Percentiles rank a stretch among this genome's conserved stretches.
These are phyloP conservation scores for Lunasporangiospora selenospora DNA, from an alignment of 192 early-diverging fungal genomes.

Conservation along the genomic window DNA sequence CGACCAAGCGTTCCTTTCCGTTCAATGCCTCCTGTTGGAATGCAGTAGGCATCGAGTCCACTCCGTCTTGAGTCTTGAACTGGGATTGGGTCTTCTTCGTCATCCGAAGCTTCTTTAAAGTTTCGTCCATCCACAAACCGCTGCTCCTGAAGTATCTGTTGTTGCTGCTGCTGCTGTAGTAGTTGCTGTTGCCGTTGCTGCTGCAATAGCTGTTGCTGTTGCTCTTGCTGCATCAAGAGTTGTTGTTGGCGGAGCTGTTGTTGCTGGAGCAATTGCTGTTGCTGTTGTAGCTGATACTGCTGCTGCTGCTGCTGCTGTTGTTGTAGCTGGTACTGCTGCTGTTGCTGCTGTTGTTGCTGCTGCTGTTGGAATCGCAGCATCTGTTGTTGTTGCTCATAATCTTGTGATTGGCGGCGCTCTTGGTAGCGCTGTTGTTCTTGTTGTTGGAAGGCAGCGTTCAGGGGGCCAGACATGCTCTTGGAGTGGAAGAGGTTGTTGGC, in stretches of 20 bases:
- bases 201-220: constrained; percentile 20
- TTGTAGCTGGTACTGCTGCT: constrained; percentile 21
- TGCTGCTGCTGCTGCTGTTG: constrained; percentile 29
- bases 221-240: constrained; percentile 5
- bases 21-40: constrained; percentile 52
- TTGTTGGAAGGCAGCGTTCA: constrained; percentile 22
- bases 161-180: constrained; percentile 26
- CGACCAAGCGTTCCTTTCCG: constrained; percentile 32
- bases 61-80: constrained; percentile 42
- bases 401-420: constrained; percentile 34
- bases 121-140: constrained; percentile 23
- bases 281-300: constrained; percentile 11
- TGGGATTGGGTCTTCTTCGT: constrained; percentile 47
- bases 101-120: constrained; percentile 47
- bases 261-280: constrained; percentile 19
- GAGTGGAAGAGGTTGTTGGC: constrained; percentile 20
- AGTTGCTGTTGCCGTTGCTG: constrained; percentile 28
- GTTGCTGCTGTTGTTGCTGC: constrained; percentile 16
- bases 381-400: constrained; percentile 26
- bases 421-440: constrained; percentile 25
- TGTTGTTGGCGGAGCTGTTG: background rate
- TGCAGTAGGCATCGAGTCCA: constrained; percentile 77
- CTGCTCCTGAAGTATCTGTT: constrained; percentile 9
- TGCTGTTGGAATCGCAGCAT: constrained; percentile 16
- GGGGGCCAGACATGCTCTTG: constrained; percentile 33